Percentiles rank a stretch among this genome's conserved stretches.
These are phyloP conservation scores for Solanum megistacrolobum DNA, from an alignment of 257 asterid species.

Conservation along the genomic window DNA sequence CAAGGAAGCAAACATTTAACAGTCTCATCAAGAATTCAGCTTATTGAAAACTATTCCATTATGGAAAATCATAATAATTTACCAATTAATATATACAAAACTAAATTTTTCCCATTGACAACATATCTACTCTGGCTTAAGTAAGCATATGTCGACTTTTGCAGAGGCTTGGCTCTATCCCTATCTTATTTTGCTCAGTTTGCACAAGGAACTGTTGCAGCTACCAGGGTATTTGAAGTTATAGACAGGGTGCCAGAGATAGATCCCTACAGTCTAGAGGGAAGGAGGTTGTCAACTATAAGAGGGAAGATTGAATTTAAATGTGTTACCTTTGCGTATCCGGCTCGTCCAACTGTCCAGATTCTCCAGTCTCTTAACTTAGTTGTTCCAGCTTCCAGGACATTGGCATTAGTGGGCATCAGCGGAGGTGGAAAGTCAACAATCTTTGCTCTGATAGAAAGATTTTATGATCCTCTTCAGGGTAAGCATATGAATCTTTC, in stretches of 20 bases:
- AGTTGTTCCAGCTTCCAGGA: conserved; percentile 50
- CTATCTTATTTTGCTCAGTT: conserved; percentile 75
- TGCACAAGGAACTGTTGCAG: conserved; percentile 84
- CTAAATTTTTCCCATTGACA: neutral
- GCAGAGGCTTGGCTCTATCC: conserved; percentile 75
- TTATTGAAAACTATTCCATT: neutral
- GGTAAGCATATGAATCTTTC: conserved; percentile 22
- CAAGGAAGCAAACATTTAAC: neutral
- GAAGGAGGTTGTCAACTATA: conserved; percentile 39
- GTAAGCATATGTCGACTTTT: neutral
- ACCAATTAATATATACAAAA: neutral
- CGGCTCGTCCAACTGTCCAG: conserved; percentile 59
- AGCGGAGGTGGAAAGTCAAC: conserved; percentile 90
- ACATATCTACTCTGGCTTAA: neutral
- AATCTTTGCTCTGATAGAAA: conserved; percentile 62
- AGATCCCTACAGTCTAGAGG: conserved; percentile 57
- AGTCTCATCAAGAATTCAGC: neutral
- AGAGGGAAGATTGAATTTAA: conserved; percentile 57
- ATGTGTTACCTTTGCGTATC: conserved; percentile 57
- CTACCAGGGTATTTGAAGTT: conserved; percentile 59
- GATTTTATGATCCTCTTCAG: conserved; percentile 67
- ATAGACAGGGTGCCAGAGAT: conserved; percentile 59
- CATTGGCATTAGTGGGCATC: conserved; percentile 62
- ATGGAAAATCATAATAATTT: neutral
- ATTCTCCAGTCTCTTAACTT: conserved; percentile 53